Conservation (phyloP, 768 basidiomycete species). For the Tubosaeta sp. region DNA sequence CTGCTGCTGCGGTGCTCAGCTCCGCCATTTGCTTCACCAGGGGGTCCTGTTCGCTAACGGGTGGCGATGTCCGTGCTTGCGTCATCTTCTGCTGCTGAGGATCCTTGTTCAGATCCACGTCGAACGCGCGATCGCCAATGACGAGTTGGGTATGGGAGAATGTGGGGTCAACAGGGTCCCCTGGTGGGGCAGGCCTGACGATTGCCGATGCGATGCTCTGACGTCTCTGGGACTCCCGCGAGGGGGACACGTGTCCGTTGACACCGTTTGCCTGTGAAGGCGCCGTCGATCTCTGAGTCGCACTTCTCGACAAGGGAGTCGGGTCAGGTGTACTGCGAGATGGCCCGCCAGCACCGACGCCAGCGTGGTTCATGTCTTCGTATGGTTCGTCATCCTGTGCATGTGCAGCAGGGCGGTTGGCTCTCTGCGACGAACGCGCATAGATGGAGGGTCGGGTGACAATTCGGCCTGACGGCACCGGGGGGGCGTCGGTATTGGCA, state of each 20-base stretch:
- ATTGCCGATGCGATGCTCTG: constrained; percentile 21
- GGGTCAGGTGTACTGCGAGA: constrained; percentile 33
- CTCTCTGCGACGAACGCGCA: constrained; percentile 37
- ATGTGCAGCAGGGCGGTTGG: constrained; percentile 19
- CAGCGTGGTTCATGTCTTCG: constrained; percentile 53
- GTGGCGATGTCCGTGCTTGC: constrained; percentile 22
- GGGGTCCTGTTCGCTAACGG: constrained; percentile 51
- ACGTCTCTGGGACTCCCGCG: constrained; percentile 23
- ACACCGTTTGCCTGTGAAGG: constrained; percentile 31
- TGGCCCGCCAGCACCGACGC: constrained; percentile 59
- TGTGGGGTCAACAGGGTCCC: constrained; percentile 58
- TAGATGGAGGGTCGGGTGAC: constrained; percentile 58
- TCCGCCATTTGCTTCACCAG: constrained; percentile 64
- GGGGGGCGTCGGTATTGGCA: constrained; percentile 58
- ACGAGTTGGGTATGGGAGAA: constrained; percentile 57
- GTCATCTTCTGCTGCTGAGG: constrained; percentile 44
- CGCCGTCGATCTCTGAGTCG: constrained; percentile 27
- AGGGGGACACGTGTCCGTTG: constrained; percentile 28
- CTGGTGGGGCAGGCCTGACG: constrained; percentile 34
- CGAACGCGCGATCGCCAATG: constrained; percentile 64
- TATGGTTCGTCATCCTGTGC: constrained; percentile 43
- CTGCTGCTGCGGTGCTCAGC: constrained; percentile 31
- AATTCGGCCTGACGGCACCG: constrained; percentile 53
- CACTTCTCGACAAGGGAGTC: constrained; percentile 26
- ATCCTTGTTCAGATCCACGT: constrained; percentile 59